phyloP scores from a whole-genome alignment of 2,329 filamentous ascomycete species.

The Aspergillus sp. region DNA sequence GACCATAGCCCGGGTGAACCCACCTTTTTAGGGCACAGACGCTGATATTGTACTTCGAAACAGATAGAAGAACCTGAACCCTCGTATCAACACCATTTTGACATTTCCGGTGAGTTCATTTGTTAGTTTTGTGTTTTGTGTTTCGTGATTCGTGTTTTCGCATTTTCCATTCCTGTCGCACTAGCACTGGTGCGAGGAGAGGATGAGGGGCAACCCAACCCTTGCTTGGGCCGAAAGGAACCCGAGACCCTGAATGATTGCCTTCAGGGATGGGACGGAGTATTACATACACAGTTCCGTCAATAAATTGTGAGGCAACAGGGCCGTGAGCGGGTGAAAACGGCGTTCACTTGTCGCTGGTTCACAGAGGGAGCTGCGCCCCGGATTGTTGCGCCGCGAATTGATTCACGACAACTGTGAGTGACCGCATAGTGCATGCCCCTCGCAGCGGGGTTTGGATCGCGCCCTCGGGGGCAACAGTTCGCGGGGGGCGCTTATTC shows the following conservation, averaged over 20 bases:
- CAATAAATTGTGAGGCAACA: neutral
- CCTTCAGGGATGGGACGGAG: neutral
- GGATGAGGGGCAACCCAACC: neutral
- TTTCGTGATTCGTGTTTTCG: neutral
- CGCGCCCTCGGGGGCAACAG: constrained; percentile 10
- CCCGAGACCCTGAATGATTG: neutral
- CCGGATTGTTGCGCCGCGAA: neutral
- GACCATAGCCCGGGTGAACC: neutral
- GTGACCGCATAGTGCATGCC: constrained; percentile 2
- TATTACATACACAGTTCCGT: neutral
- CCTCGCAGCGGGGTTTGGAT: constrained; percentile 8
- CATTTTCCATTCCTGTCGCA: neutral
- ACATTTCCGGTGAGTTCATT: neutral
- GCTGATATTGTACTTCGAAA: constrained; percentile 1
- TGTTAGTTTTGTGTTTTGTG: neutral
- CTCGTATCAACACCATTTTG: neutral
- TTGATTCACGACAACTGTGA: neutral
- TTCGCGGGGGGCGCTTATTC: constrained; percentile 16
- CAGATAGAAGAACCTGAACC: neutral
- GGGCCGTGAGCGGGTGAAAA: neutral
- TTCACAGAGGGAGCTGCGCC: neutral
- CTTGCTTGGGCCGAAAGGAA: neutral
- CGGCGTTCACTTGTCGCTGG: neutral
- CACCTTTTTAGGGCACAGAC: neutral
- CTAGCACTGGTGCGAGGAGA: neutral